Percentiles rank a stretch among this genome's conserved stretches.
Conservation (phyloP, 2,329 filamentous ascomycete species). For the Colletotrichum neosansevieriae region DNA sequence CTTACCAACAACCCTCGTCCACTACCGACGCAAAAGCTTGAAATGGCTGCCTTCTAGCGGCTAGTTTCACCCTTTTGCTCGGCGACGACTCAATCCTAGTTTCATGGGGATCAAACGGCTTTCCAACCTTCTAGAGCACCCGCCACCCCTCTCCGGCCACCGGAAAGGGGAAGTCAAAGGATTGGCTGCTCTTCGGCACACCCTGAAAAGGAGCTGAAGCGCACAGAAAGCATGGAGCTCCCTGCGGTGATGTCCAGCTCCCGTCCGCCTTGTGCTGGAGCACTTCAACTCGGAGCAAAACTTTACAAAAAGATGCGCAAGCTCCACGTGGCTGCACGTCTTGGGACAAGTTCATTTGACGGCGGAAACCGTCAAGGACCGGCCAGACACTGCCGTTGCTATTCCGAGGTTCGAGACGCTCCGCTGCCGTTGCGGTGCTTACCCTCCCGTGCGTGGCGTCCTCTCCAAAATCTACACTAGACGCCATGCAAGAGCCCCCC, state of each 20-base stretch:
- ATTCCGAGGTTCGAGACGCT: slow-evolving; percentile 20
- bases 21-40: not conserved
- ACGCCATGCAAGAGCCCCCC: slow-evolving; percentile 16
- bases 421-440: slow-evolving; percentile 4
- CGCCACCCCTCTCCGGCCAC: slow-evolving; percentile 1
- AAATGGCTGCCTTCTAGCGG: slow-evolving; percentile 7
- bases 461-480: slow-evolving; percentile 14
- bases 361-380: slow-evolving; percentile 8
- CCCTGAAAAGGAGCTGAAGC: not conserved
- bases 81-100: slow-evolving; percentile 15
- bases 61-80: slow-evolving; percentile 22
- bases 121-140: slow-evolving; percentile 26
- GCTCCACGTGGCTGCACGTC: slow-evolving; percentile 19
- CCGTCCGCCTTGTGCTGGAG: not conserved
- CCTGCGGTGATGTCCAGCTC: slow-evolving; percentile 7
- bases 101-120: slow-evolving; percentile 14
- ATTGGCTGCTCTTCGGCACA: slow-evolving; percentile 4
- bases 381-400: not conserved
- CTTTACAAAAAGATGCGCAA: not conserved
- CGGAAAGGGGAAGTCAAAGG: not conserved
- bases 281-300: slow-evolving; percentile 5
- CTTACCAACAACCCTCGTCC: not conserved
- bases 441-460: slow-evolving; percentile 13
- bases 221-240: slow-evolving; percentile 12
- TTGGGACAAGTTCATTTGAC: not conserved